These are phyloP conservation scores for Fusarium succisae DNA, from an alignment of 2,329 filamentous ascomycete genomes.

Conservation along the genomic window DNA sequence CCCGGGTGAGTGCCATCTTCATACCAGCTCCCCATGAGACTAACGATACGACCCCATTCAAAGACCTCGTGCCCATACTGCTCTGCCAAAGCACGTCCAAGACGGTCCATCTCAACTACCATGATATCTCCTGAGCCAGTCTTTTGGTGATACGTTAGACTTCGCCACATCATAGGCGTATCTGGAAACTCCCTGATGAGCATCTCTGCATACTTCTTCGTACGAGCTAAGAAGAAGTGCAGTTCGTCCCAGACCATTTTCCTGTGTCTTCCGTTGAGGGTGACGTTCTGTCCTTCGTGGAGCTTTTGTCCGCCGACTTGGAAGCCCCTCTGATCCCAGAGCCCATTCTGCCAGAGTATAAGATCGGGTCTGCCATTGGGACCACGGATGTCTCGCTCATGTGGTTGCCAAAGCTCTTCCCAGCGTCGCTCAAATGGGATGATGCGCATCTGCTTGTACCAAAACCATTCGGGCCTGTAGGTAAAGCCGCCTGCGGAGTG, in stretches of 20 bases:
- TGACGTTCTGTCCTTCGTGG: neutral
- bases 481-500: neutral
- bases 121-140: neutral
- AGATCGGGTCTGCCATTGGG: neutral
- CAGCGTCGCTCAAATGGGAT: slow-evolving; percentile 3
- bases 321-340: slow-evolving; percentile 1
- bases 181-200: neutral
- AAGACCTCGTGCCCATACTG: neutral
- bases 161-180: neutral
- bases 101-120: slow-evolving; percentile 1
- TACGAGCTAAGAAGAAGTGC: neutral
- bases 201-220: neutral
- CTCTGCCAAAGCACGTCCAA: neutral
- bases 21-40: neutral
- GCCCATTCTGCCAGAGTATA: neutral
- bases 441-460: neutral
- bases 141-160: neutral
- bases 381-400: neutral
- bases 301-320: neutral
- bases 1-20: neutral
- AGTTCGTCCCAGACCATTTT: slow-evolving; percentile 5
- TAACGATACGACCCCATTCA: neutral
- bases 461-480: neutral
- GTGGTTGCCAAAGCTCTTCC: neutral
- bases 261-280: neutral